Evolutionary conservation across 2,329 filamentous ascomycete species (phyloP), one percentile per base, ranked within the genome.

Genomic region (Exophiala lecanii-corni): DNA sequence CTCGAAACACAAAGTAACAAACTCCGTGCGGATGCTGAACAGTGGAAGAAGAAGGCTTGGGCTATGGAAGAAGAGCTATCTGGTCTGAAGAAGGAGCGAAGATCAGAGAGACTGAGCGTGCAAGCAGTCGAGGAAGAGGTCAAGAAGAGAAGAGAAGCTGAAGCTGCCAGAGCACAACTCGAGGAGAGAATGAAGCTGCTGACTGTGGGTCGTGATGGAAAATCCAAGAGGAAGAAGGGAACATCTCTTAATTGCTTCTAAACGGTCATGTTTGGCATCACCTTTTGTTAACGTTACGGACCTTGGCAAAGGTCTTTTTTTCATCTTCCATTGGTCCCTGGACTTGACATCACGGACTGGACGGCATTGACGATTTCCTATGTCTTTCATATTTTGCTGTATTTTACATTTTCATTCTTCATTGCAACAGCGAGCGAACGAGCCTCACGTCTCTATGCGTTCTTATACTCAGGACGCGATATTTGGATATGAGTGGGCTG

Each of bases 201-300:
- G 64, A 89, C 83, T 68, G 49, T 50, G 23, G 47, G 46, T 9
- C 48, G 51, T 20, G 49, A 55, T 23, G 51, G 51, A 12, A 80
- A 77, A 61, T 84, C 86, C 71, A 92, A 94, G 74, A 95, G 91
- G 77, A 89, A 94, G 68, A 75, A 74, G 79, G 95, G 94, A 78
- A 81, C 84, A 59, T 89, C 85, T 55, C 76, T 98, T 67, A 97
- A 96, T 73, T 98, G 92, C 77, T 98, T 98, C 74, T 96, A 88
- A 26, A 26, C 23, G 23, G 7, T 12, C 23, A 26, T 26, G 23
- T 6, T 6, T 7, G 23, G 23, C 23, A n/a, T n/a, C n/a, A n/a
- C n/a, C n/a, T n/a, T n/a, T n/a, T n/a, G n/a, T n/a, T n/a, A n/a
- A n/a, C n/a, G n/a, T n/a, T n/a, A n/a, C n/a, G n/a, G n/a, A n/a